Evolutionary conservation across 352 stramenopile species (phyloP), one percentile per base, ranked within the genome.

Genomic region (Pythium phragmitis): DNA sequence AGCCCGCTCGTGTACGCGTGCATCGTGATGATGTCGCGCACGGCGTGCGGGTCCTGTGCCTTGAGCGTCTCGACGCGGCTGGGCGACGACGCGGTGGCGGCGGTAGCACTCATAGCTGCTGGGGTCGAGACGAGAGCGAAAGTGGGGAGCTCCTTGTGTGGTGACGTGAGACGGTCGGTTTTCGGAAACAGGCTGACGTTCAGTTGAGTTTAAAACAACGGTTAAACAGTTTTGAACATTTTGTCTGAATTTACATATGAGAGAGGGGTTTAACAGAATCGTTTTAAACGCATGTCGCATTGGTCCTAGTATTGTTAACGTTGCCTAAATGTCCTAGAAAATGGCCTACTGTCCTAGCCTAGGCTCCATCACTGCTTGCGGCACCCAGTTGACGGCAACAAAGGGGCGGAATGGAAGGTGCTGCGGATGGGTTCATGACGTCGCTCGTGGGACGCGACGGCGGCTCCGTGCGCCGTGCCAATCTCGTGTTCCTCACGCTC

Each of bases 1-100:
- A 94, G 41, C 0, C 81, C 85, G 54, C 68, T 76, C 0, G 59
- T 79, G 72, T 87, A 87, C 19, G 85, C 84, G 73, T 94, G 74
- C 65, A 67, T 79, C 2, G 80, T 80, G 69, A 94, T 89, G 65
- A 84, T 79, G 43, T 94, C 82, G 50, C 82, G 79, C 23, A 72
- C 77, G 43, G 72, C 60, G 48, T 87, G 70, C n/a, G 72, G 73
- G 69, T 88, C 67, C 55, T 68, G 66, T 26, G 48, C 42, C 30
- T 45, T 42, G 33, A 65, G 60, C 49, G 66, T 50, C 34, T 51
- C 60, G 21, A 66, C 46, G 60, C 54, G 60, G 4, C 49, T 60
- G 17, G 66, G 26, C 42, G 48, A 57, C 4, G 41, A 68, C 56
- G 47, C 36, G 51, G 48, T 68, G 61, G 73, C 72, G 52, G 36